Conservation (phyloP, 1,139 yeast genomes). For the Arxiozyma bovina region DNA sequence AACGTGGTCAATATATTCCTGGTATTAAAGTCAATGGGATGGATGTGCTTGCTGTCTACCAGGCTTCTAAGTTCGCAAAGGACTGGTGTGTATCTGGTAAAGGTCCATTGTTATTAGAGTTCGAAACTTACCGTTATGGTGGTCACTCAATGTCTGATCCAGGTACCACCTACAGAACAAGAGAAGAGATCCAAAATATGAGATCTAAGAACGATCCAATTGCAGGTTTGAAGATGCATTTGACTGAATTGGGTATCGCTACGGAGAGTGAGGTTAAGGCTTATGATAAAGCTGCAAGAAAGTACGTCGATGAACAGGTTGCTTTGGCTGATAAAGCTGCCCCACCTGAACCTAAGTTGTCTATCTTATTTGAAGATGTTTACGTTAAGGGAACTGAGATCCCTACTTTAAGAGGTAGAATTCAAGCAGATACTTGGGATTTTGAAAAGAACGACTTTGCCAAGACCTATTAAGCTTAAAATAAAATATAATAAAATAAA, state of each 20-base stretch:
- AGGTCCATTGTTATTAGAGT: slow-evolving; percentile 93
- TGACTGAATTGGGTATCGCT: slow-evolving; percentile 75
- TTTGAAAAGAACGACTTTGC: slow-evolving; percentile 65
- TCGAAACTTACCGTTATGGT: slow-evolving; percentile 98
- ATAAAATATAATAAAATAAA: too few species aligned
- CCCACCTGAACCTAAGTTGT: slow-evolving; percentile 93
- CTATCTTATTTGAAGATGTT: slow-evolving; percentile 90
- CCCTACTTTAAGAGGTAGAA: slow-evolving; percentile 91
- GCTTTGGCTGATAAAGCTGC: slow-evolving; percentile 90
- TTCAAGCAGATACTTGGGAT: slow-evolving; percentile 88
- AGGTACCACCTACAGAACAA: slow-evolving; percentile 98
- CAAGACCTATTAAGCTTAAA: slow-evolving; percentile 3
- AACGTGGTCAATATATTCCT: slow-evolving; percentile 99
- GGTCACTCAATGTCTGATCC: slow-evolving; percentile 99
- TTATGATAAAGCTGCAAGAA: slow-evolving; percentile 92
- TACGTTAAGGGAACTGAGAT: slow-evolving; percentile 92
- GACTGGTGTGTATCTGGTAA: slow-evolving; percentile 91
- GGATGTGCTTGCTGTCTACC: slow-evolving; percentile 93
- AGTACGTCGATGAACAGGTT: slow-evolving; percentile 88
- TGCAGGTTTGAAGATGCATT: slow-evolving; percentile 84
- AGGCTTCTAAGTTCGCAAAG: slow-evolving; percentile 93
- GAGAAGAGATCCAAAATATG: slow-evolving; percentile 99
- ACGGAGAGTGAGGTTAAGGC: slow-evolving; percentile 90
- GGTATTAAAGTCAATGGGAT: slow-evolving; percentile 97
- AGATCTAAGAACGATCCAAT: slow-evolving; percentile 97